phyloP scores from a whole-genome alignment of 1,284 basidiomycete species.

The Ganoderma lucidum region DNA sequence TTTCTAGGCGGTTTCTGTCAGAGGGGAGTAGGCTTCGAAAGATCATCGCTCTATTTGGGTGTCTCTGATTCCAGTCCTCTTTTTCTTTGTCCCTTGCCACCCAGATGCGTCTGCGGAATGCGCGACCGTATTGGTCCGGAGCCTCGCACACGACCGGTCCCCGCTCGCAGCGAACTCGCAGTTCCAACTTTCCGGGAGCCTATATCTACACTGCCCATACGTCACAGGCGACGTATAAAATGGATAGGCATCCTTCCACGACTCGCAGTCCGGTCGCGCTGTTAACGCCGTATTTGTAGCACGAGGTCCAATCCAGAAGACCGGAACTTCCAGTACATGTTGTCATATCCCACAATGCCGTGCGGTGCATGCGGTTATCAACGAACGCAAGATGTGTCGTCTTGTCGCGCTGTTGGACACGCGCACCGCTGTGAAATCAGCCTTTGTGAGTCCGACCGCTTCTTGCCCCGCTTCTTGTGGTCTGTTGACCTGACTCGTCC shows the following conservation, averaged over 20 bases:
- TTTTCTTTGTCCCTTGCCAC: background rate
- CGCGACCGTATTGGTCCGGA: background rate
- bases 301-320: background rate
- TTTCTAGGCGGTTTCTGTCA: background rate
- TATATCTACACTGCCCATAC: background rate
- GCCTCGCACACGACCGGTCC: background rate
- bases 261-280: background rate
- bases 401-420: background rate
- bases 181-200: background rate
- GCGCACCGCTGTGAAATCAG: background rate
- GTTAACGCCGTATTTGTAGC: background rate
- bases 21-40: background rate
- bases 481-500: slow-evolving; percentile 5
- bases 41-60: background rate
- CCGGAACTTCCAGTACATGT: background rate
- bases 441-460: slow-evolving; percentile 10
- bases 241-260: background rate
- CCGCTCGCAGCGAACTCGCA: background rate
- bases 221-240: background rate
- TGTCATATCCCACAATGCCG: background rate
- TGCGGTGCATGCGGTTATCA: background rate
- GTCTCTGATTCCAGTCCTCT: background rate
- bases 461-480: slow-evolving; percentile 5
- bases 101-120: background rate
- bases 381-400: slow-evolving; percentile 2